Conservation (phyloP, 441 rosid species). For the Dalechampia spathulata region DNA sequence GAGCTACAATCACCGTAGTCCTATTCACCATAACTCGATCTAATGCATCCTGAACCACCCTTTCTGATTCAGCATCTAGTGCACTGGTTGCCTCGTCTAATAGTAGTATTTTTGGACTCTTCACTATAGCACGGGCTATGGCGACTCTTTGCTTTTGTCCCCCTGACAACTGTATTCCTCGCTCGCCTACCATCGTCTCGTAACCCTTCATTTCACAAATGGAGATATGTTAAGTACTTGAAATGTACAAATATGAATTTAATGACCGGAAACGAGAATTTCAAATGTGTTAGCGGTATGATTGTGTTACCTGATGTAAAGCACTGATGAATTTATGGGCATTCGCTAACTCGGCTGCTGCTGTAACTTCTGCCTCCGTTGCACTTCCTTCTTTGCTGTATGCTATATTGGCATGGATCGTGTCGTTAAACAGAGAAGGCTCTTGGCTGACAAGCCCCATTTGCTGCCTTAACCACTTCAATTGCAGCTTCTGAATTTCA, state of each 20-base stretch:
- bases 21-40: constrained; percentile 49
- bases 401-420: constrained; percentile 66
- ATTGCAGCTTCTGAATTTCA: constrained; percentile 44
- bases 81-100: constrained; percentile 82
- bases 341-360: constrained; percentile 65
- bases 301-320: constrained; percentile 43
- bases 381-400: constrained; percentile 63
- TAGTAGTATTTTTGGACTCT: constrained; percentile 50
- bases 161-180: constrained; percentile 71
- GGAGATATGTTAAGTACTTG: background rate
- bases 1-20: constrained; percentile 76
- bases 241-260: too few relatives aligned
- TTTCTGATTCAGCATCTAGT: constrained; percentile 65
- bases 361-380: constrained; percentile 50
- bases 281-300: background rate
- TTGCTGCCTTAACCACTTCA: constrained; percentile 75
- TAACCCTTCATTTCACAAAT: constrained; percentile 45
- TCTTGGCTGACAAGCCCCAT: constrained; percentile 80
- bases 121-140: constrained; percentile 66
- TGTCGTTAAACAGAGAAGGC: constrained; percentile 72
- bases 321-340: constrained; percentile 73
- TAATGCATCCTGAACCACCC: constrained; percentile 61
- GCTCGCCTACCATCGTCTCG: constrained; percentile 61
- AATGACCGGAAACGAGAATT: background rate
- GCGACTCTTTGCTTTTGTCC: constrained; percentile 81